Base-by-base conservation (phyloP, 352 stramenopile genomes). In the Phytopythium cucurbitacearum region DNA sequence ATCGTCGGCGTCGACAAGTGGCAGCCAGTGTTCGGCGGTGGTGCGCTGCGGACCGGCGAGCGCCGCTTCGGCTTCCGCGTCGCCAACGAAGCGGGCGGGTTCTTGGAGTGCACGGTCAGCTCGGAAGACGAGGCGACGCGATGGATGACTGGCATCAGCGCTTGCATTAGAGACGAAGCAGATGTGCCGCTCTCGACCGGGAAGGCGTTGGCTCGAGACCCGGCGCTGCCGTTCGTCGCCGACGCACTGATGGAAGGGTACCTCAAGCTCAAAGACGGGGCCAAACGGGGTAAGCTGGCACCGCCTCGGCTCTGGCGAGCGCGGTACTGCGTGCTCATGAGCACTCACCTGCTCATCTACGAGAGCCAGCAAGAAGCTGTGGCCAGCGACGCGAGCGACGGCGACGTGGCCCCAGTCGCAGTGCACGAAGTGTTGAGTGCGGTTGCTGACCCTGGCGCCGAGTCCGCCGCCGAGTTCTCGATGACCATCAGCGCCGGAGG, bases 201-300 rank as follows among this genome's bases (percentile, higher is more conserved):
- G 7, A 53, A 66, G 13, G 40, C 55, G 2, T 40, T 68, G 32
- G 40, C 60, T 56, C 69, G 82, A 3, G 75, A 92, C 34, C 43
- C 70, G 0, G 65, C 75, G 5, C 62, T 92, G 33, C 68, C 73
- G 6, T 88, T 79, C 51, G 75, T 90, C 7, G 47, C 68, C 13
- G 77, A 79, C 5, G 79, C 81, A 0, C 41, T 65, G 0, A 92
- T 92, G 79, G 81, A 92, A 58, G 79, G 82, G 0, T 89, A 85
- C 45, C 50, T 92, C 13, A 80, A 84, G 15, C 45, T 82, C 0
- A 77, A 71, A 57, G 60, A 73, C 38, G 61, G 67, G 21, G 73
- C 64, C 46, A 67, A 63, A 41, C 40, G 16, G 5, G 38, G 42
- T 41, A 71, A 64, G 44, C 60, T 75, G 41, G 61, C 70, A 12